phyloP scores from a whole-genome alignment of 1,284 basidiomycete species.

The Boletus coffeatus region DNA sequence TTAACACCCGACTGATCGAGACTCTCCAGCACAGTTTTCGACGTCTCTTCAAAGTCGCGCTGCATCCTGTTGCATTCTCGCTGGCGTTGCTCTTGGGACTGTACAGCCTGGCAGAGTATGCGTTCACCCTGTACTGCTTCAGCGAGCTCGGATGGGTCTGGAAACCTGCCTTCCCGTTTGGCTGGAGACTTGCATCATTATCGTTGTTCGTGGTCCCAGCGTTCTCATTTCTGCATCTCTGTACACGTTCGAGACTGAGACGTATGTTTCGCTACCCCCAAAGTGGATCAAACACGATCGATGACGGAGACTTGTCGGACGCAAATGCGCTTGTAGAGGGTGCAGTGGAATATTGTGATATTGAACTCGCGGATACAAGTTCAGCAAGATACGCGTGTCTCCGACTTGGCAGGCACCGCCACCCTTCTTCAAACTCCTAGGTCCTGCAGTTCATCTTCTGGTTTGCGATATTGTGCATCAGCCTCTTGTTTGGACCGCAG shows the following conservation, averaged over 20 bases:
- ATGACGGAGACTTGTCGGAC: not conserved
- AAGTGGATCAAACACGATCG: constrained; percentile 7
- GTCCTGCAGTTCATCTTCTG: no score
- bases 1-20: not conserved
- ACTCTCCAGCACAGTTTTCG: not conserved
- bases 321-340: no score
- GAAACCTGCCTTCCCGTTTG: constrained; percentile 17
- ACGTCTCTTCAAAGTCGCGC: not conserved
- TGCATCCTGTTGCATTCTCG: not conserved
- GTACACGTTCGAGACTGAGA: not conserved
- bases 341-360: no score
- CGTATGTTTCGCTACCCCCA: constrained; percentile 11
- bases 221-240: constrained; percentile 10
- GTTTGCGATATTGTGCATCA: no score
- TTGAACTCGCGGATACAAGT: no score
- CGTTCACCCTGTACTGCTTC: constrained; percentile 10
- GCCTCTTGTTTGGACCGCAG: no score
- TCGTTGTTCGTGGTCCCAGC: constrained; percentile 12
- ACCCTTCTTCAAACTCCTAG: no score
- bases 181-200: constrained; percentile 18
- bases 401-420: no score
- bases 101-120: constrained; percentile 12
- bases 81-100: constrained; percentile 8
- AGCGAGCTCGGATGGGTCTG: constrained; percentile 3
- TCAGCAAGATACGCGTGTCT: no score